These are phyloP conservation scores for Pichia kudriavzevii DNA, from an alignment of 1,139 yeast genomes.

Conservation along the genomic window DNA sequence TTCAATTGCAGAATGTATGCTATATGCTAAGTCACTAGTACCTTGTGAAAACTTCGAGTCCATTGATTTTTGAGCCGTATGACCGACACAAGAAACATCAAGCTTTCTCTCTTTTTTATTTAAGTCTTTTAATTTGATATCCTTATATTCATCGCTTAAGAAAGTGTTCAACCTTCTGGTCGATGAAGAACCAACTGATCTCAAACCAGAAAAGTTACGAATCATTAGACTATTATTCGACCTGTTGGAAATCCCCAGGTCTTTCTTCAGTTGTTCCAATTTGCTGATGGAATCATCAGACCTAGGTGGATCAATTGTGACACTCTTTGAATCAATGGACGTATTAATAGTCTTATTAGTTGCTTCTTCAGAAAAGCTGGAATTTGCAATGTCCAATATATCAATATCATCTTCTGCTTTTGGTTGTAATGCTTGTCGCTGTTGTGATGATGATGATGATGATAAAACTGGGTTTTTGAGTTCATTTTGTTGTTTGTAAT, in stretches of 20 bases:
- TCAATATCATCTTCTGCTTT: constrained; percentile 10
- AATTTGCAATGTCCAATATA: constrained; percentile 6
- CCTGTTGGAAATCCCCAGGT: constrained; percentile 5
- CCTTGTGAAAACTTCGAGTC: neutral
- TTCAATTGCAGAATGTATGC: constrained; percentile 27
- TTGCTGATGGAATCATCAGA: constrained; percentile 5
- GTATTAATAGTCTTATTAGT: neutral
- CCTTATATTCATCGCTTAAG: constrained; percentile 12
- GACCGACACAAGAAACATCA: too few relatives aligned
- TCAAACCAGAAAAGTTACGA: constrained; percentile 10
- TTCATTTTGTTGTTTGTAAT: neutral
- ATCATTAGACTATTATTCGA: neutral
- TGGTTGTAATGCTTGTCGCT: too few relatives aligned
- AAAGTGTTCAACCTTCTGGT: constrained; percentile 24
- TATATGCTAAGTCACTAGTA: constrained; percentile 21
- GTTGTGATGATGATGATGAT: too few relatives aligned
- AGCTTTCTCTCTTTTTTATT: constrained; percentile 11
- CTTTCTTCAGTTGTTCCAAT: constrained; percentile 14
- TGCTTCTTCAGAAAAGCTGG: constrained; percentile 3
- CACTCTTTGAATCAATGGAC: neutral
- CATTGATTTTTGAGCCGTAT: constrained; percentile 15
- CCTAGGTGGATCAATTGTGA: neutral
- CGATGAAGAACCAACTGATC: constrained; percentile 22
- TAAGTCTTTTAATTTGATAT: constrained; percentile 13
- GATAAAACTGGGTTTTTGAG: neutral